phyloP scores from a whole-genome alignment of 495 filamentous ascomycete species.

The Staphylotrichum longicolle region DNA sequence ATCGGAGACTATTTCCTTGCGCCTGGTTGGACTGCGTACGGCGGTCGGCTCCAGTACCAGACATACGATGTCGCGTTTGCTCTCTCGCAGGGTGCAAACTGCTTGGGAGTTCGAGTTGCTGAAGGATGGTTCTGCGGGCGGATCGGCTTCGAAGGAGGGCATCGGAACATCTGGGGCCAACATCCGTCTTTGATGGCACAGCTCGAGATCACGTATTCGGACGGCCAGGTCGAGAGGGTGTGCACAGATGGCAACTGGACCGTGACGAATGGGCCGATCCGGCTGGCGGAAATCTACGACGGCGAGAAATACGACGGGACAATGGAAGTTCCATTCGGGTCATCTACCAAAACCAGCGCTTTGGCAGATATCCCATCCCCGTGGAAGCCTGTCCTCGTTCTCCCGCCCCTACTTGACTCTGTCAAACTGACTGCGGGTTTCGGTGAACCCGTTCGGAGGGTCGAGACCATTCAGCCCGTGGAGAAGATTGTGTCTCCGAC shows the following conservation, averaged over 20 bases:
- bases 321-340: not conserved
- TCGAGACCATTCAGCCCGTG: not conserved
- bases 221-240: not conserved
- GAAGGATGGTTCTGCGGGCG: not conserved
- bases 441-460: not conserved
- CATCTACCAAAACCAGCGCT: not conserved
- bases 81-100: not conserved
- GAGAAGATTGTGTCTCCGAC: not conserved
- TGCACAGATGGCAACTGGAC: not conserved
- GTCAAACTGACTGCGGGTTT: not conserved
- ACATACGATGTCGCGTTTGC: not conserved
- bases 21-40: not conserved
- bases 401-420: not conserved
- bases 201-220: constrained; percentile 4
- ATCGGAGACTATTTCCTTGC: not conserved
- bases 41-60: not conserved
- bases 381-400: not conserved
- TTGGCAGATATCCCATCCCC: too few relatives aligned
- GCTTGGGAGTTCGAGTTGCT: not conserved
- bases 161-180: not conserved
- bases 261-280: not conserved
- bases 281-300: constrained; percentile 1
- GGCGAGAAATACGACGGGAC: constrained; percentile 2
- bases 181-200: not conserved
- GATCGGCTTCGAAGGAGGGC: constrained; percentile 1